Conservation (phyloP, 495 filamentous ascomycete genomes). For the Lasiosphaeria miniovina region DNA sequence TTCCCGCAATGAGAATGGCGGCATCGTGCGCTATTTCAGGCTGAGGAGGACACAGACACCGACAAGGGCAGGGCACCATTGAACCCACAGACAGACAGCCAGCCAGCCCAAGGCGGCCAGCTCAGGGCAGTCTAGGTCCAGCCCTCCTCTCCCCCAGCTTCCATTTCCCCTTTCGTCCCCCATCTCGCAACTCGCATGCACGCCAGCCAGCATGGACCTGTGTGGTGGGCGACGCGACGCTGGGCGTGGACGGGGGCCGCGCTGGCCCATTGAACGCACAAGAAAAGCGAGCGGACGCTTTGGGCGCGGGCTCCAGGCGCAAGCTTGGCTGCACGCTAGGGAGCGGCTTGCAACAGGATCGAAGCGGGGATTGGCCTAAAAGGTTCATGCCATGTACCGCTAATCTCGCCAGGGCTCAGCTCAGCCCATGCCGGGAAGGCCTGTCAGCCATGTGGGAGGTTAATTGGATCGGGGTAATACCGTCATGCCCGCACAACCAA, state of each 20-base stretch:
- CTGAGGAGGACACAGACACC: not conserved
- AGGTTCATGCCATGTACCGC: conserved; percentile 24
- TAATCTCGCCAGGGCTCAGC: conserved; percentile 34
- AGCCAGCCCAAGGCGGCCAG: too few species aligned
- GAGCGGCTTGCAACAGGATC: conserved; percentile 20
- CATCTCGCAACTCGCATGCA: not conserved
- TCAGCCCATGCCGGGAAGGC: conserved; percentile 19
- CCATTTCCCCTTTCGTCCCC: not conserved
- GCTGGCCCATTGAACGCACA: not conserved
- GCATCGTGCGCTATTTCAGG: conserved; percentile 22
- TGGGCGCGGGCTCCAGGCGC: conserved; percentile 8
- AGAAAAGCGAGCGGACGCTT: conserved; percentile 2
- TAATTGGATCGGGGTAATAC: conserved; percentile 11
- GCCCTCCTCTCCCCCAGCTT: not conserved
- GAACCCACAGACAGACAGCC: too few species aligned
- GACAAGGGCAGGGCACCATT: not conserved
- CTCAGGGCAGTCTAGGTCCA: too few species aligned
- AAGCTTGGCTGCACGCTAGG: too few species aligned
- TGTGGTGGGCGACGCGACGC: too few species aligned
- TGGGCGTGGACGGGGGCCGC: too few species aligned
- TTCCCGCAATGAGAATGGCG: not conserved
- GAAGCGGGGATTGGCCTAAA: conserved; percentile 29
- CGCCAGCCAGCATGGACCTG: too few species aligned
- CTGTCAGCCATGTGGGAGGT: conserved; percentile 24
- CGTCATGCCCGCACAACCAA: not conserved